Conservation (phyloP, 1,284 basidiomycete genomes). For the Somion occarium region DNA sequence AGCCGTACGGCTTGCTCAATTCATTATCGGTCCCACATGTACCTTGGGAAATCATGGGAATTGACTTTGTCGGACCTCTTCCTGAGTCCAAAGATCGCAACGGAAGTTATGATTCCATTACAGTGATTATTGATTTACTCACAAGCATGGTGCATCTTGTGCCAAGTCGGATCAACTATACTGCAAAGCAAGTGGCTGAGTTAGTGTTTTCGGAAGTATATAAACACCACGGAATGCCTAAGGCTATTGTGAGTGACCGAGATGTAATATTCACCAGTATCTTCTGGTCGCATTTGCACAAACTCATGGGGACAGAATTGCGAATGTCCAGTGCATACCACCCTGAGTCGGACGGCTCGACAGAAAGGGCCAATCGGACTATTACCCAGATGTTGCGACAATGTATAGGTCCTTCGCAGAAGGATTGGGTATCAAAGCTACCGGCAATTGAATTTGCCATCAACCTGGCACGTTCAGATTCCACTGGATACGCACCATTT, state of each 20-base stretch:
- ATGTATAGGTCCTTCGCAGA: slow-evolving; percentile 23
- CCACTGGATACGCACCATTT: slow-evolving; percentile 30
- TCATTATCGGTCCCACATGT: slow-evolving; percentile 17
- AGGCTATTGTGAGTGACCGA: slow-evolving; percentile 18
- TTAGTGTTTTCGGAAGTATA: slow-evolving; percentile 20
- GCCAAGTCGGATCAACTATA: slow-evolving; percentile 9
- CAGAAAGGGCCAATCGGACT: slow-evolving; percentile 20
- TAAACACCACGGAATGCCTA: slow-evolving; percentile 19
- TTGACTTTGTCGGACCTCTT: slow-evolving; percentile 18
- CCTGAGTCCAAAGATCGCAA: slow-evolving; percentile 7
- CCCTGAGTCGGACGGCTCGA: slow-evolving; percentile 27
- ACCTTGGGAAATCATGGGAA: slow-evolving; percentile 19
- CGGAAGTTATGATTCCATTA: slow-evolving; percentile 19
- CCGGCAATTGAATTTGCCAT: no score
- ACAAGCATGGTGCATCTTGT: slow-evolving; percentile 19
- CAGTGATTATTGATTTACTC: slow-evolving; percentile 14
- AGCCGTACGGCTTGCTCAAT: slow-evolving; percentile 22
- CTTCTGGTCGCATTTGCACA: slow-evolving; percentile 23
- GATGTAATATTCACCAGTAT: slow-evolving; percentile 20
- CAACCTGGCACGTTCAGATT: slow-evolving; percentile 26
- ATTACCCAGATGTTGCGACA: slow-evolving; percentile 22
- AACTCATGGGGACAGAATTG: slow-evolving; percentile 20
- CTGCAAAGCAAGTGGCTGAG: slow-evolving; percentile 15
- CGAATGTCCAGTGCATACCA: slow-evolving; percentile 27
- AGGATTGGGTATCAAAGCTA: slow-evolving; percentile 26